Evolutionary conservation across 139 green algal genomes (phyloP).

Genomic region (Protoeuglena noctilucae): DNA sequence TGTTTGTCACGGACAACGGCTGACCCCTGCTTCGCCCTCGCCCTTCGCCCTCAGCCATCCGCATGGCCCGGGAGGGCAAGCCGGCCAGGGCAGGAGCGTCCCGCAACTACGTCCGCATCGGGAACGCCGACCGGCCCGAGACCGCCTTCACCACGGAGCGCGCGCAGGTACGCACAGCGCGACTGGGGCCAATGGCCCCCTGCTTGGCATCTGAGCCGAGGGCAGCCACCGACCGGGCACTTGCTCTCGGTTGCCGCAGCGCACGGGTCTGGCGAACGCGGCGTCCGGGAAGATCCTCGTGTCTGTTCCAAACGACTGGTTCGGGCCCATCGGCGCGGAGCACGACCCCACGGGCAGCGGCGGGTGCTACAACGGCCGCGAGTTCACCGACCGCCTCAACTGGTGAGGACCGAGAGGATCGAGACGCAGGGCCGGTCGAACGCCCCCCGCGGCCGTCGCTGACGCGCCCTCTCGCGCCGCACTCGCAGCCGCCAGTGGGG

Average conservation of each 20-base stretch:
- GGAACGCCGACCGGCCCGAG: not conserved
- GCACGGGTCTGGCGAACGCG: constrained; percentile 1
- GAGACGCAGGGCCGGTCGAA: too few relatives aligned
- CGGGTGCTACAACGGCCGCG: not conserved
- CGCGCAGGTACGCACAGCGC: not conserved
- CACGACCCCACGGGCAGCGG: not conserved
- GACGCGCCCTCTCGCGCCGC: too few relatives aligned
- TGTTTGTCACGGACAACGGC: too few relatives aligned
- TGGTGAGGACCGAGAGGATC: too few relatives aligned
- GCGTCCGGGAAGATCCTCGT: not conserved
- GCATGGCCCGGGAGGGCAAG: not conserved
- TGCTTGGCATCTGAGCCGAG: not conserved
- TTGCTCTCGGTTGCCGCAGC: not conserved
- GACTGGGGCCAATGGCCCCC: not conserved
- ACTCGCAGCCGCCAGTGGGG: constrained; percentile 2
- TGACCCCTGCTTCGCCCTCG: too few relatives aligned
- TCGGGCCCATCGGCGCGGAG: constrained; percentile 1
- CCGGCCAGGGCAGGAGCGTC: not conserved
- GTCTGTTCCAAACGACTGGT: not conserved
- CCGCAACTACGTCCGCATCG: not conserved
- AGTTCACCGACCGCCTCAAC: constrained; percentile 1
- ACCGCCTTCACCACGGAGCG: too few relatives aligned
- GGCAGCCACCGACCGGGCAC: not conserved
- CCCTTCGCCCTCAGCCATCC: too few relatives aligned
- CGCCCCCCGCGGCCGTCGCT: too few relatives aligned